phyloP scores from a whole-genome alignment of 805 yeast genomes.

The Kregervanrija pseudodelftensis region DNA sequence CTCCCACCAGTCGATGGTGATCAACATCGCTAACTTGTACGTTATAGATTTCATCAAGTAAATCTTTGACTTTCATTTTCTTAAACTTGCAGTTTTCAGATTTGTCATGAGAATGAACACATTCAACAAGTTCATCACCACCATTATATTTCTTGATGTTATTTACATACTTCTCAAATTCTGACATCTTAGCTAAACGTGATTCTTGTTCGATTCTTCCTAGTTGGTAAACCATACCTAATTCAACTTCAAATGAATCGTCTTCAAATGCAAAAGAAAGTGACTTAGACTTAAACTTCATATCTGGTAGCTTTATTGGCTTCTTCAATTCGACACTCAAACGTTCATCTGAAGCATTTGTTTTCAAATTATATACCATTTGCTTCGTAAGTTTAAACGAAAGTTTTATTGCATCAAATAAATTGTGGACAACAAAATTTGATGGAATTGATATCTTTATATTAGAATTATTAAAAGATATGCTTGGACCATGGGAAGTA shows the following conservation, averaged over 20 bases:
- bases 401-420: slow-evolving; percentile 74
- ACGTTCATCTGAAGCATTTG: slow-evolving; percentile 31
- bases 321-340: slow-evolving; percentile 29
- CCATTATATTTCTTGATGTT: neutral
- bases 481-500: neutral
- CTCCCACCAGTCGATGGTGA: slow-evolving; percentile 3
- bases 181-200: slow-evolving; percentile 34
- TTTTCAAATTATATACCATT: slow-evolving; percentile 41
- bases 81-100: no score
- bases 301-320: slow-evolving; percentile 32
- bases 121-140: no score
- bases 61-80: no score
- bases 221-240: slow-evolving; percentile 49
- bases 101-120: no score
- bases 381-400: slow-evolving; percentile 62
- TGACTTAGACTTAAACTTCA: slow-evolving; percentile 34
- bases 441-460: slow-evolving; percentile 60
- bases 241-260: slow-evolving; percentile 58
- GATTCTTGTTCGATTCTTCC: slow-evolving; percentile 52
- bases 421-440: slow-evolving; percentile 63
- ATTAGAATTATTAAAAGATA: slow-evolving; percentile 23
- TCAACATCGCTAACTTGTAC: no score
- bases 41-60: no score
- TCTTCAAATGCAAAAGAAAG: slow-evolving; percentile 48
- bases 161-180: slow-evolving; percentile 10